Evolutionary conservation across 768 basidiomycete species (phyloP).

Genomic region (Psilocybe azurescens): DNA sequence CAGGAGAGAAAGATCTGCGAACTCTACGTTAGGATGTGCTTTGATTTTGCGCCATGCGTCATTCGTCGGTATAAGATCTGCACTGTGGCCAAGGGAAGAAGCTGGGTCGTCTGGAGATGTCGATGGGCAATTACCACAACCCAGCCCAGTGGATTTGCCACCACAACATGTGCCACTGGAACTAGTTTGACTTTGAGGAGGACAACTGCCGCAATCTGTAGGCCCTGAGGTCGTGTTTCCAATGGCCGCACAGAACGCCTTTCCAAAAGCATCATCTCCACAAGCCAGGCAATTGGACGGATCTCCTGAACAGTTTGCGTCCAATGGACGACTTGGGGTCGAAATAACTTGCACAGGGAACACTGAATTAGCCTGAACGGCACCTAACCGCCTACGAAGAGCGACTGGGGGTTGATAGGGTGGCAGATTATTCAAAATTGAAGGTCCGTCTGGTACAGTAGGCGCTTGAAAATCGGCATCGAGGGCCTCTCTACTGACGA

Average conservation of each 20-base stretch:
- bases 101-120: conserved; percentile 21
- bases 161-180: conserved; percentile 26
- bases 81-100: conserved; percentile 19
- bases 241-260: conserved; percentile 85
- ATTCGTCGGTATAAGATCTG: conserved; percentile 76
- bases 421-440: conserved; percentile 78
- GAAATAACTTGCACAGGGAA: conserved; percentile 50
- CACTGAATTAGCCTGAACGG: conserved; percentile 47
- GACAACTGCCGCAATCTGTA: conserved; percentile 61
- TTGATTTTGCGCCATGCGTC: conserved; percentile 87
- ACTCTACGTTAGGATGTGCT: conserved; percentile 86
- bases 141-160: conserved; percentile 9
- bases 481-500: neutral
- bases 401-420: conserved; percentile 85
- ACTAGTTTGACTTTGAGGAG: conserved; percentile 32
- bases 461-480: neutral
- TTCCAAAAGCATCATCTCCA: conserved; percentile 84
- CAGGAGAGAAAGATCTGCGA: conserved; percentile 81
- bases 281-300: conserved; percentile 87
- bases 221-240: conserved; percentile 61
- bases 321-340: conserved; percentile 22
- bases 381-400: conserved; percentile 61
- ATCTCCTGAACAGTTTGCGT: conserved; percentile 77
- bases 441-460: conserved; percentile 29
- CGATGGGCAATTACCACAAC: conserved; percentile 30